These are phyloP conservation scores for Fraxinus nigra DNA, from an alignment of 305 asterid species.

Conservation along the genomic window DNA sequence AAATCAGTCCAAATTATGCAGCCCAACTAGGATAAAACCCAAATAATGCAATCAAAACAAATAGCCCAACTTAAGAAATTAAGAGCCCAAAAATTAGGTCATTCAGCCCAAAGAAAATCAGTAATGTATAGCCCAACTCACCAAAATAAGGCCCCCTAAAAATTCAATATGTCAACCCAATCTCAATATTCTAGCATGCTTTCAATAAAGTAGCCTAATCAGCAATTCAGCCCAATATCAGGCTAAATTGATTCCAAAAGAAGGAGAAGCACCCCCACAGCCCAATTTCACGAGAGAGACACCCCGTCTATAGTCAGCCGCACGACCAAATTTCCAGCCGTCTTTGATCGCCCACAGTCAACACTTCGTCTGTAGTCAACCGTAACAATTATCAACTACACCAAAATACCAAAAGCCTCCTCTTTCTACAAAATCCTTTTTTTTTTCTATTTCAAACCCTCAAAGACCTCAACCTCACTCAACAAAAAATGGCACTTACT, in stretches of 20 bases:
- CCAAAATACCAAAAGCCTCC: neutral
- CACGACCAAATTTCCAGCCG: neutral
- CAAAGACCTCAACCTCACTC: neutral
- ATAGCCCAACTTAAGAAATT: neutral
- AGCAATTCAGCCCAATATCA: too few species aligned
- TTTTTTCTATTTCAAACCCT: neutral
- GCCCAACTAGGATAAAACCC: neutral
- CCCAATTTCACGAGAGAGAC: neutral
- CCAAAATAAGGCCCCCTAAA: too few species aligned
- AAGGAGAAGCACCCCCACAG: neutral
- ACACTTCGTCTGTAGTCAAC: too few species aligned
- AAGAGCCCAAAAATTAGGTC: neutral
- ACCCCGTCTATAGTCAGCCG: neutral
- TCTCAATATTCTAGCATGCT: too few species aligned
- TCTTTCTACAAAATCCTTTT: neutral
- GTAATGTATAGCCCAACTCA: neutral
- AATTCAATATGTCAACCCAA: too few species aligned
- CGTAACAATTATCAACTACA: too few species aligned
- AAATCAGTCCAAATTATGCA: neutral
- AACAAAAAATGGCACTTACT: slow-evolving; percentile 28
- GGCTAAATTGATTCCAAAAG: neutral
- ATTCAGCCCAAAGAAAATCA: neutral
- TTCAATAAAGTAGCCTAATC: too few species aligned
- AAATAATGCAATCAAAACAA: neutral
- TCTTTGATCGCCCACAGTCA: too few species aligned